Conservation (phyloP, 2,329 filamentous ascomycete genomes). For the Akanthomyces lecanii region DNA sequence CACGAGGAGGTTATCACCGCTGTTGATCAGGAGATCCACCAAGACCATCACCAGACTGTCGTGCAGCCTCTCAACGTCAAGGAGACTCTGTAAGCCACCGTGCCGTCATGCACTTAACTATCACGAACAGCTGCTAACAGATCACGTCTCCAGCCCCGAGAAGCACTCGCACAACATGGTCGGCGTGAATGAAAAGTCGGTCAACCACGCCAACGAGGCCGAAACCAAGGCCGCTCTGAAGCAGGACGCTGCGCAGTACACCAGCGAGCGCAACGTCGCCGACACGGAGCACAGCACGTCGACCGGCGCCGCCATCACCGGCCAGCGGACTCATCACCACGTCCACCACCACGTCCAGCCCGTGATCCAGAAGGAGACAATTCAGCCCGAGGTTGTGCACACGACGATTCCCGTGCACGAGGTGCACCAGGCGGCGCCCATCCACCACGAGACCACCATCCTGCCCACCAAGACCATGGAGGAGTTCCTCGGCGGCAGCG, state of each 20-base stretch:
- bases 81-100: slow-evolving; percentile 39
- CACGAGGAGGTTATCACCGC: slow-evolving; percentile 61
- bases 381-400: slow-evolving; percentile 65
- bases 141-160: slow-evolving; percentile 43
- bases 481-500: slow-evolving; percentile 48
- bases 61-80: slow-evolving; percentile 54
- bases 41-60: slow-evolving; percentile 68
- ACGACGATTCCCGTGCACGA: slow-evolving; percentile 70
- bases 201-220: slow-evolving; percentile 55
- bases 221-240: slow-evolving; percentile 45
- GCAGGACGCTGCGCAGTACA: slow-evolving; percentile 42
- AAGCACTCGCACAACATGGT: slow-evolving; percentile 57
- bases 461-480: slow-evolving; percentile 61
- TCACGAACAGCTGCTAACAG: neutral
- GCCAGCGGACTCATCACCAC: slow-evolving; percentile 37
- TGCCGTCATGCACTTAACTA: slow-evolving; percentile 9
- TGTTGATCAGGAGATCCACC: slow-evolving; percentile 65
- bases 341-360: slow-evolving; percentile 68
- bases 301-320: slow-evolving; percentile 24
- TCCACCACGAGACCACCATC: slow-evolving; percentile 61
- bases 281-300: slow-evolving; percentile 27
- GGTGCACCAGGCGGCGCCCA: slow-evolving; percentile 61
- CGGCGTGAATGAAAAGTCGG: slow-evolving; percentile 55
- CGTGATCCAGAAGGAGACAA: slow-evolving; percentile 63
- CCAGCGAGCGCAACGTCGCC: slow-evolving; percentile 27